Base-by-base conservation (phyloP, 306 rosid species). In the Senna siamea region DNA sequence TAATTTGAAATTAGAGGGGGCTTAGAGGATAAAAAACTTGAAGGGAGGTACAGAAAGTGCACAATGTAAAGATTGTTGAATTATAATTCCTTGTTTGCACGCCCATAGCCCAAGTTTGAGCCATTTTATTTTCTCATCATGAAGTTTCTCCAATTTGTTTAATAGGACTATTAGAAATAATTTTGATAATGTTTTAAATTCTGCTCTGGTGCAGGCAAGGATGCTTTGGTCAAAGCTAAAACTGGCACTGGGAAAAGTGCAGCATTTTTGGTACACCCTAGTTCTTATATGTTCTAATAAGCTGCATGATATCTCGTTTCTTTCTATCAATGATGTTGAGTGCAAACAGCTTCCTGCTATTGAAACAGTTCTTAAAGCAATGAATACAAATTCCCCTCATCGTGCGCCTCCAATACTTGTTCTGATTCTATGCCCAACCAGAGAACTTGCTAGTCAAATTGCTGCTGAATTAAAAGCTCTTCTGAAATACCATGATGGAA, bases 281-380 rank as follows among this genome's bases (percentile, higher is more conserved):
- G 37, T 74, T 69, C 43, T 75, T 53, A 70, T 72, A 52, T 67
- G 9, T 52, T 77, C 76, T 28, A 28, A 78, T 32, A 66, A 30
- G 19, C 69, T 80, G 53, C 65, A 48, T 70, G 38, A 51, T 60
- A 20, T 43, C 66, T 83, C 51, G 40, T 40, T 69, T 66, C 1
- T 54, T 68, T 65, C 48, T 67, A 52, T 61, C 70, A 70, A 63
- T 58, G 43, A 60, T 66, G 40, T 79, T 75, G 81, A 91, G 81
- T 79, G 82, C 86, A 84, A 94, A 87, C 96, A 94, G 98, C 92
- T 94, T 91, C 98, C 96, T 81, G 97, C 97, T 73, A 89, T 94
- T 94, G 98, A 94, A 94, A 82, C 98, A 94, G 97, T 89, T 85
- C 51, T 91, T 84, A 91, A 91, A 82, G 96, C 88, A 72, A 73